Evolutionary conservation across 805 yeast genomes (phyloP), one percentile per base, ranked within the genome.

Genomic region (Saccharomycopsis vini): DNA sequence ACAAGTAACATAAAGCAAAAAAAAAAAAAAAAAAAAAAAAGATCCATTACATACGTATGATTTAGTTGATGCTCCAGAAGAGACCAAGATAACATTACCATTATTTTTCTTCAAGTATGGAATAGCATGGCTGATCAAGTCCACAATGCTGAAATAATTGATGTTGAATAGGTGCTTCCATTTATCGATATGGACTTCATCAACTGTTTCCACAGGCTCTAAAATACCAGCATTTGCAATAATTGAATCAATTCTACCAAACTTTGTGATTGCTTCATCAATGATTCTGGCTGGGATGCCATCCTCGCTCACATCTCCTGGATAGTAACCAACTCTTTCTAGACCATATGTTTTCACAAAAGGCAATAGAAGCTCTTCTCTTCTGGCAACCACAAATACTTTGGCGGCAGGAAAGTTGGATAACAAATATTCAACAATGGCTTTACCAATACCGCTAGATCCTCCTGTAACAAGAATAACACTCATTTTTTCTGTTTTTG

Each of bases 151-250:
- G 58, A 88, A 87, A 59, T 82, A 74, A 58, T 90, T 89, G 50
- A 89, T 65, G 40, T 88, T 86, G 55, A 74, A 88, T 24, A 80
- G 66, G 35, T 57, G 57, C 49, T 69, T 76, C 89, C 95, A 83
- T 28, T 63, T 67, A 3, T 55, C 61, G 2, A 79, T 58, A 40
- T 75, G 64, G 13, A 85, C 73, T 10, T 84, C 74, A 24, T 71
- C 62, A 50, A 80, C 56, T 50, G 66, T 60, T 36, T 64, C 66
- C 4, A 90, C 95, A 0, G 96, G 95, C 19, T 77, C 88, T 49
- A 92, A 65, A 0, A 81, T 76, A 4, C 95, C 95, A 1, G 95
- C 95, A 60, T 86, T 85, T 29, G 85, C 80, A 34, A 86, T 68
- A 15, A 84, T 55, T 0, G 84, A 71, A 56, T 83, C 77, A 32